Evolutionary conservation across 345 rosid genomes (phyloP), one percentile per base, ranked within the genome.

Genomic region (Ailanthus altissimus): DNA sequence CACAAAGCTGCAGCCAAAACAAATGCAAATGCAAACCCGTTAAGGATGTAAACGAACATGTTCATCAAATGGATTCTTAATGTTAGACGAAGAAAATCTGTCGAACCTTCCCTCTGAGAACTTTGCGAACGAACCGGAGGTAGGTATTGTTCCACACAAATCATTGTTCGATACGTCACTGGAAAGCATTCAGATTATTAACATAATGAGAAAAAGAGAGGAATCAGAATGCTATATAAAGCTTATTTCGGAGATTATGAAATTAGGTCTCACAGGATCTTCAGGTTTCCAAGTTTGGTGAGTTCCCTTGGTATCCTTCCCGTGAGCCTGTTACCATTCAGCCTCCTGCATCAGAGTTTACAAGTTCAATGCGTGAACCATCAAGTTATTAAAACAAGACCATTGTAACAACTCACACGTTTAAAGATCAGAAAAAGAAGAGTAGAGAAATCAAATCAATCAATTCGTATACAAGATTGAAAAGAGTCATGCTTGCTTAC

Each of bases 271-370:
- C 78, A 92, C 97, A 92, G 70, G 74, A 92, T 89, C 87, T 90
- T 89, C 54, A 92, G 86, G 80, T 83, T 89, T 60, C 58, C 78
- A 47, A 92, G 88, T 58, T 84, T 83, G 56, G 90, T 84, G 26
- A 92, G 91, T 49, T 90, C 81, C 64, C 94, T 84, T 2, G 94
- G 97, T 49, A 92, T 90, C 74, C 82, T 87, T 76, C 94, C 97
- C 10, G 82, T 88, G 58, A 92, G 81, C 50, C 81, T 86, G 85
- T 92, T 90, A 26, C 88, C 75, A 75, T 90, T 88, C 77, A 92
- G 86, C 77, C 97, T 77, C 84, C 97, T 92, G 86, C 83, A 70
- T 25, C 12, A 21, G 28, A 46, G 38, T 32, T 32, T 1, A 32
- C 38, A 32, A 3, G 7, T 73, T 49, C n/a, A n/a, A n/a, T n/a